These are phyloP conservation scores for Trichoderma cornu-damae DNA, from an alignment of 2,329 filamentous ascomycete genomes.

Conservation along the genomic window DNA sequence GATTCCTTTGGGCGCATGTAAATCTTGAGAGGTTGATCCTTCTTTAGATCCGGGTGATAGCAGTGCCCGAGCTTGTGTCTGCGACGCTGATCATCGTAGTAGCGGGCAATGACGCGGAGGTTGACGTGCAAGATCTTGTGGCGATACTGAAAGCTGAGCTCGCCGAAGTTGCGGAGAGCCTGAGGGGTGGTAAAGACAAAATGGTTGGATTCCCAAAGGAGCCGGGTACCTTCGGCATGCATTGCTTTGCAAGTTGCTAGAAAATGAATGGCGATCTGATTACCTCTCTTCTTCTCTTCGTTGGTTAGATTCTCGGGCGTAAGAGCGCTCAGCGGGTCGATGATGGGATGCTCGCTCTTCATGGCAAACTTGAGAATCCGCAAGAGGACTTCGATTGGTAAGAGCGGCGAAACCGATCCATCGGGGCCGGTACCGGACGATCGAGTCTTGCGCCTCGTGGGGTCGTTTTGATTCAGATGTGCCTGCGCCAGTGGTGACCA, in stretches of 20 bases:
- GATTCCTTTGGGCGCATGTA: conserved; percentile 41
- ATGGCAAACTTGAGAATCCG: conserved; percentile 49
- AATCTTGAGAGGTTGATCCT: conserved; percentile 39
- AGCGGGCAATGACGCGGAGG: conserved; percentile 50
- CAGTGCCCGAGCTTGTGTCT: conserved; percentile 39
- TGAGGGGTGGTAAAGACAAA: conserved; percentile 52
- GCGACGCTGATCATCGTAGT: conserved; percentile 48
- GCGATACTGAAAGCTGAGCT: conserved; percentile 41
- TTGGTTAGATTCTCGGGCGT: conserved; percentile 41
- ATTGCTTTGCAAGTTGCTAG: conserved; percentile 49
- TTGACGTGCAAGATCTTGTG: conserved; percentile 42
- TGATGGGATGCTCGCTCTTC: conserved; percentile 45
- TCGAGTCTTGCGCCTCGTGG: conserved; percentile 32
- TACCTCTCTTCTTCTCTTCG: conserved; percentile 40
- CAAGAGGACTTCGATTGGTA: conserved; percentile 50
- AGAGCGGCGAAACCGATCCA: conserved; percentile 35
- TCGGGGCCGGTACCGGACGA: conserved; percentile 27
- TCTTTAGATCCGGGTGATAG: conserved; percentile 42
- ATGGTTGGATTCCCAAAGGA: conserved; percentile 48
- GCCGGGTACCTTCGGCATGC: conserved; percentile 43
- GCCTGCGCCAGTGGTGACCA: conserved; percentile 41
- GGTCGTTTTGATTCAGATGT: conserved; percentile 31
- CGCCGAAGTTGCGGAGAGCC: conserved; percentile 45
- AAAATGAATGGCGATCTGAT: conserved; percentile 50
- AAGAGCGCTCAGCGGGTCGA: conserved; percentile 48